Evolutionary conservation across 2,329 filamentous ascomycete species (phyloP), one percentile per base, ranked within the genome.

Genomic region (Colletotrichum spinosum): DNA sequence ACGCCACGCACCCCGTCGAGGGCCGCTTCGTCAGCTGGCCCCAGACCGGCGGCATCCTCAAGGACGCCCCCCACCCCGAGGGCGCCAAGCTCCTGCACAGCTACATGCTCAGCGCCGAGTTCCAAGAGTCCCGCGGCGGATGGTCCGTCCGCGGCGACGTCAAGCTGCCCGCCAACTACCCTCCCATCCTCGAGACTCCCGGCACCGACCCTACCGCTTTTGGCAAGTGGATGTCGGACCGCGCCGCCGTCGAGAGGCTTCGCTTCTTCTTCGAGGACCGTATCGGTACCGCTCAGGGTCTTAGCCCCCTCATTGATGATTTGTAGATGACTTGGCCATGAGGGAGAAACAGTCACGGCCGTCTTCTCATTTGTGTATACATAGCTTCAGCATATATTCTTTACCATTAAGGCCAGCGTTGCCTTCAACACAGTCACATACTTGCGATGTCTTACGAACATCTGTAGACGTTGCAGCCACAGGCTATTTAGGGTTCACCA

Each of bases 1-100:
- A 72, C 25, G 59, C 71, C 39, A 66, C 73, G 0, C 69, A 76
- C 11, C 79, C 81, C 1, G 75, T 68, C 11, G 67, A 77, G n/a
- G 81, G 75, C 7, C 67, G 76, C 51, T 84, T 80, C 64, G 79
- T 83, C 7, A 76, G 76, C 4, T 87, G 84, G 84, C 68, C 81
- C 0, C 84, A 86, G 68, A 77, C 72, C 0, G 81, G 73, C 2
- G 84, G 77, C 1, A 86, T 87, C 61, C 73, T 83, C 37, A 80
- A 79, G 57, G 73, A 81, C 37, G 82, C 84, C 0, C 81, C 81
- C 0, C 81, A 83, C 54, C 81, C 82, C 0, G 83, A 86, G 70
- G 78, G 78, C 38, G 81, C 84, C 35, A 86, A 85, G 74, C 72
- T 86, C 34, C 76, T 86, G 8, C 77, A 82, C 68, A 81, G 77